A percentile compares a stretch with the other conserved stretches of the same genome.
Evolutionary conservation across 2,329 filamentous ascomycete genomes (phyloP).

Genomic region (Eutypa lata): DNA sequence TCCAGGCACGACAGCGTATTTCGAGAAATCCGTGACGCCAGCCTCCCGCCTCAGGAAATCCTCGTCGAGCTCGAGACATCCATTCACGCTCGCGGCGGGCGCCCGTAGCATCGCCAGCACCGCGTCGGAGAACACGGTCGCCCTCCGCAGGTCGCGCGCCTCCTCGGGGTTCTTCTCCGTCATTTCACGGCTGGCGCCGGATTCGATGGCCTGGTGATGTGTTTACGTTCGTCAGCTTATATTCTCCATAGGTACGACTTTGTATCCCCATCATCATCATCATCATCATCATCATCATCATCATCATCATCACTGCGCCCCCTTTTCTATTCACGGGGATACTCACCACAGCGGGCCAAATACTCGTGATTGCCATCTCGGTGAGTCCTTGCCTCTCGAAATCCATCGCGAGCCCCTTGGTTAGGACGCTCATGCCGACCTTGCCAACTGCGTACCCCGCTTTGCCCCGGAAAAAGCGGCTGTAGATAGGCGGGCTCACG

Average conservation of each 20-base stretch:
- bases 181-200: slow-evolving; percentile 64
- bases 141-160: slow-evolving; percentile 60
- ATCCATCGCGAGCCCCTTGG: slow-evolving; percentile 80
- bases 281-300: too few relatives aligned
- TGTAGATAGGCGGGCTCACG: slow-evolving; percentile 82
- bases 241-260: too few relatives aligned
- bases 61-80: slow-evolving; percentile 71
- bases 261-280: too few relatives aligned
- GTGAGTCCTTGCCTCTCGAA: slow-evolving; percentile 62
- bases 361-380: slow-evolving; percentile 73
- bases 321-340: too few relatives aligned
- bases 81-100: slow-evolving; percentile 62
- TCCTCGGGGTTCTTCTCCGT: slow-evolving; percentile 42
- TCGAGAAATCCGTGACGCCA: slow-evolving; percentile 67
- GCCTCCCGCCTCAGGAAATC: slow-evolving; percentile 68
- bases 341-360: slow-evolving; percentile 76
- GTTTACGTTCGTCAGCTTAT: not conserved
- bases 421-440: slow-evolving; percentile 77
- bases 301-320: too few relatives aligned
- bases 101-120: slow-evolving; percentile 68
- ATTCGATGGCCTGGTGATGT: slow-evolving; percentile 59
- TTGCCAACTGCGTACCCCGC: slow-evolving; percentile 80
- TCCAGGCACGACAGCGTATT: slow-evolving; percentile 58
- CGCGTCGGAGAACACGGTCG: slow-evolving; percentile 76
- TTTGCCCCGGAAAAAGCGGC: slow-evolving; percentile 80